A percentile compares a stretch with the other conserved stretches of the same genome.
Conservation (phyloP, 2,329 filamentous ascomycete species). For the Dothideomycetes sp. region DNA sequence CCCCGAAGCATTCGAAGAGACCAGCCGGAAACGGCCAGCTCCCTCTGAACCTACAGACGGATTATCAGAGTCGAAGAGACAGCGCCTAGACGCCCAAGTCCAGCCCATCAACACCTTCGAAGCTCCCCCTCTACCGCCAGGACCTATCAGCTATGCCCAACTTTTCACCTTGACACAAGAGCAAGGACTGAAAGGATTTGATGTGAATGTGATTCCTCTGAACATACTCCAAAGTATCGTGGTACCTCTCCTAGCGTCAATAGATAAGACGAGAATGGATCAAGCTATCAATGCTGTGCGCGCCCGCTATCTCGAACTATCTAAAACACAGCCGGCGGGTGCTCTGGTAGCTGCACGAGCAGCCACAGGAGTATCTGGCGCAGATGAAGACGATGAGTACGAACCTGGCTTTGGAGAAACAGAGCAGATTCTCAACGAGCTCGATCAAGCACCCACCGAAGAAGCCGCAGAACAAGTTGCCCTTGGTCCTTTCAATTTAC, state of each 20-base stretch:
- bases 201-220: constrained; percentile 67
- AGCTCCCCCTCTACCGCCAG: constrained; percentile 56
- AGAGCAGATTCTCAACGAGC: constrained; percentile 66
- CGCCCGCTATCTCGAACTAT: constrained; percentile 28
- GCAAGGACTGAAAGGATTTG: constrained; percentile 63
- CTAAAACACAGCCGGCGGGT: constrained; percentile 17
- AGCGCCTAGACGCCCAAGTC: constrained; percentile 51
- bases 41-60: constrained; percentile 61
- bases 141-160: constrained; percentile 68
- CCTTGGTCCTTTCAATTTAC: constrained; percentile 69
- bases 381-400: constrained; percentile 83
- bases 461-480: constrained; percentile 33
- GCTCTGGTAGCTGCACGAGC: constrained; percentile 20
- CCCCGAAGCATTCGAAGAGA: constrained; percentile 69
- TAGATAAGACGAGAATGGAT: constrained; percentile 58
- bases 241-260: constrained; percentile 62
- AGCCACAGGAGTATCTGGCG: constrained; percentile 35
- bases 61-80: constrained; percentile 69
- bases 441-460: constrained; percentile 54
- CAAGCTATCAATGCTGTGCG: constrained; percentile 57
- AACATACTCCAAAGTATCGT: constrained; percentile 70
- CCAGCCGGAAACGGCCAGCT: constrained; percentile 63
- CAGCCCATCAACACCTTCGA: constrained; percentile 23
- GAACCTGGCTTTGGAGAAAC: constrained; percentile 68
- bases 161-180: constrained; percentile 79